Conservation (phyloP, 169 alveolate species). For the Cystoisospora suis region DNA sequence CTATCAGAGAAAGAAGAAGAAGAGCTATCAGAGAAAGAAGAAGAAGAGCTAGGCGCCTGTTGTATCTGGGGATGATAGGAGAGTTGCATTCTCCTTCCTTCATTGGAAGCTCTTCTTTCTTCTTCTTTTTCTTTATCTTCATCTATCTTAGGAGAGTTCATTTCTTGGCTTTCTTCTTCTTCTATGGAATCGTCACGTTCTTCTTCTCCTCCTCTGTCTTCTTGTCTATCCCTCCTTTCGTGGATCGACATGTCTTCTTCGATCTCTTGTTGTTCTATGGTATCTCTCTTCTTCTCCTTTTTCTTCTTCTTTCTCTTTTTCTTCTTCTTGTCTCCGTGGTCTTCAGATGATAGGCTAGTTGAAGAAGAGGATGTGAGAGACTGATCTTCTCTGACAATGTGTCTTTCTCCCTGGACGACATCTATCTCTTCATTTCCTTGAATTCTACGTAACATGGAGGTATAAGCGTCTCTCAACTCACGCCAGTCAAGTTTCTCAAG, state of each 20-base stretch:
- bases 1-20: too few relatives aligned
- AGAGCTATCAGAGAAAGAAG: too few relatives aligned
- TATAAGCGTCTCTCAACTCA: slow-evolving; percentile 3
- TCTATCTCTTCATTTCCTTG: not conserved
- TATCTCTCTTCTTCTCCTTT: too few relatives aligned
- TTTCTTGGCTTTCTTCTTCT: not conserved
- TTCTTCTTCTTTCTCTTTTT: too few relatives aligned
- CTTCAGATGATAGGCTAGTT: too few relatives aligned
- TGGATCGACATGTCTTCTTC: too few relatives aligned
- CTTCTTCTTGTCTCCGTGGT: too few relatives aligned
- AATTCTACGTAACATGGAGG: not conserved
- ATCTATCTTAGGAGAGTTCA: not conserved
- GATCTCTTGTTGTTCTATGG: too few relatives aligned
- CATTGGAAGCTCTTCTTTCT: not conserved
- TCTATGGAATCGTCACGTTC: not conserved
- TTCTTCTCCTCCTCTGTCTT: not conserved
- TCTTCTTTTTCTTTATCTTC: not conserved
- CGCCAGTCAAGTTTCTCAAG: slow-evolving; percentile 4
- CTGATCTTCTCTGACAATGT: not conserved
- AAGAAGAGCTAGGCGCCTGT: too few relatives aligned
- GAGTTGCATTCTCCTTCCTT: not conserved
- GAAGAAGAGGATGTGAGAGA: too few relatives aligned
- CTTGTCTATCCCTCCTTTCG: not conserved
- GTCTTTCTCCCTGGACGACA: not conserved
- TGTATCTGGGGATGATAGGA: not conserved